A percentile compares a stretch with the other conserved stretches of the same genome.
These are phyloP conservation scores for Aspergillus hortae DNA, from an alignment of 2,329 filamentous ascomycete species.

Conservation along the genomic window DNA sequence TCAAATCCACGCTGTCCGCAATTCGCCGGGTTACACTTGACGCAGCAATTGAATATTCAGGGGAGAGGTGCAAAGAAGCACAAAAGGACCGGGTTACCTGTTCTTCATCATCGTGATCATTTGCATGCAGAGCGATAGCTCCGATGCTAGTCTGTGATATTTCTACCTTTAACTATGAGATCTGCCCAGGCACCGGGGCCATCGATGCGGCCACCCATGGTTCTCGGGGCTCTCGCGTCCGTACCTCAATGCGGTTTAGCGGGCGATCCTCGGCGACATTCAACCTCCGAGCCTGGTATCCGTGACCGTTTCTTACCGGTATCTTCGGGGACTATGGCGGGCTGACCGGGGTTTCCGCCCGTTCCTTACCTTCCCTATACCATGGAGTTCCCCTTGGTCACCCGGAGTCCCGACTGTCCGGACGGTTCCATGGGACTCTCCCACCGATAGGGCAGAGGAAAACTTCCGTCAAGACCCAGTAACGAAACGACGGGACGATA, in stretches of 20 bases:
- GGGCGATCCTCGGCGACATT: conserved; percentile 3
- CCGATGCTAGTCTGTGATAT: no score
- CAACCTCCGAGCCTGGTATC: neutral
- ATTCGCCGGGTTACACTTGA: no score
- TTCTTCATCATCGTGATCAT: no score
- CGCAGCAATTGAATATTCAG: no score
- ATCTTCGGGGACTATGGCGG: neutral
- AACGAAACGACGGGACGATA: neutral
- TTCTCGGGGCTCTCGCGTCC: neutral
- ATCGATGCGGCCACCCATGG: conserved; percentile 2
- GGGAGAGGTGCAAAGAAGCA: no score
- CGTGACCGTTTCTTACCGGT: neutral
- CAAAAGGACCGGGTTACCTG: no score
- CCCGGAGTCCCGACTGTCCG: neutral
- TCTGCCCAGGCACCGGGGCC: neutral
- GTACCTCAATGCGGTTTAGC: conserved; percentile 1
- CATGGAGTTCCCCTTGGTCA: neutral
- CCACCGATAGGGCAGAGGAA: neutral
- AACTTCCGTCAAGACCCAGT: neutral
- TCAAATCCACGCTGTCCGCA: no score
- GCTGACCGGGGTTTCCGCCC: neutral
- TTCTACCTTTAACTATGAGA: no score
- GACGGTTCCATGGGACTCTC: neutral
- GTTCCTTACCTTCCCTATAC: neutral
- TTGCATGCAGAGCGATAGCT: no score